phyloP scores from a whole-genome alignment of 352 stramenopile species.

The Peronospora tabacina region DNA sequence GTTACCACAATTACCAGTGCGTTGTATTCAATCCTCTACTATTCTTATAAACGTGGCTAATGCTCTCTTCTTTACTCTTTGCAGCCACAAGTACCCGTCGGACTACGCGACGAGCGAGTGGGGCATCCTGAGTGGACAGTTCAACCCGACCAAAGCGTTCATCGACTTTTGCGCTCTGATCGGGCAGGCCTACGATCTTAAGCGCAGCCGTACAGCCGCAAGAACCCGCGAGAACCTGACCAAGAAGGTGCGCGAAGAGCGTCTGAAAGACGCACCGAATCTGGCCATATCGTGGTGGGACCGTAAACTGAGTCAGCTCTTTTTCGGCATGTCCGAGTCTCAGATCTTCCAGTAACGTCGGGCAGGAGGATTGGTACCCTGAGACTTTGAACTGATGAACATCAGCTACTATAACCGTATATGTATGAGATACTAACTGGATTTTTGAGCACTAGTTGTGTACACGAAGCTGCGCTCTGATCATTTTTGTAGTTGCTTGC shows the following conservation, averaged over 20 bases:
- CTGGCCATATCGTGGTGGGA: conserved; percentile 51
- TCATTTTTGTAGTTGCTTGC: no score
- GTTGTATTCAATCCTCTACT: conserved; percentile 10
- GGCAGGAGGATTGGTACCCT: background rate
- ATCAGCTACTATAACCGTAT: conserved; percentile 3
- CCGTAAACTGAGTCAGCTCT: conserved; percentile 51
- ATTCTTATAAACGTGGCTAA: conserved; percentile 4
- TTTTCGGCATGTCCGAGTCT: conserved; percentile 74
- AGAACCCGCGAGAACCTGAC: conserved; percentile 60
- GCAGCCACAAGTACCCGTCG: conserved; percentile 96
- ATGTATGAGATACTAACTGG: conserved; percentile 18
- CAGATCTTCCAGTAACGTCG: conserved; percentile 54
- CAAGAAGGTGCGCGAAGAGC: conserved; percentile 55
- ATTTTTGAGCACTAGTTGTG: conserved; percentile 13
- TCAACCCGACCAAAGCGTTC: conserved; percentile 97
- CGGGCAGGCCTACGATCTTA: conserved; percentile 93
- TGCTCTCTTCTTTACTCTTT: conserved; percentile 8
- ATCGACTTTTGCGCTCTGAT: conserved; percentile 91
- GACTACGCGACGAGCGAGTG: conserved; percentile 98
- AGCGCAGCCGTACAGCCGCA: conserved; percentile 86
- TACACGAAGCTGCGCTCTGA: no score
- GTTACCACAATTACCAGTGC: conserved; percentile 98
- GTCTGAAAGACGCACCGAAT: conserved; percentile 42
- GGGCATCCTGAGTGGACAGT: conserved; percentile 92
- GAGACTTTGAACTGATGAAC: conserved; percentile 2